Evolutionary conservation across 2,329 filamentous ascomycete species (phyloP).

Genomic region (Zymoseptoria ardabiliae): DNA sequence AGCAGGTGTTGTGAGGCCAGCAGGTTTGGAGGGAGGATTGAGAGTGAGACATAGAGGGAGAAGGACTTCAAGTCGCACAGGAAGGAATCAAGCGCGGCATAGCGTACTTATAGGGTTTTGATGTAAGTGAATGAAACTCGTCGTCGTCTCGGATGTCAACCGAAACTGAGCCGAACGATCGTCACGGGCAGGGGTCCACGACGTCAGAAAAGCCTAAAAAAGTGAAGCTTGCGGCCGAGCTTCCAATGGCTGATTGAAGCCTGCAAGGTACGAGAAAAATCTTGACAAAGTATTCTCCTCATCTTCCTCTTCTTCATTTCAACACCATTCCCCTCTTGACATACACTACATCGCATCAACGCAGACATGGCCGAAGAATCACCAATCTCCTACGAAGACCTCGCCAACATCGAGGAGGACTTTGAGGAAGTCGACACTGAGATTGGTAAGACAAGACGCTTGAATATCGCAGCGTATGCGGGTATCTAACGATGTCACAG

Average conservation of each 20-base stretch:
- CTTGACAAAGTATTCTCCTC: not conserved
- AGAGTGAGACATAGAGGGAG: not conserved
- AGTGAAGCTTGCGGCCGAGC: not conserved
- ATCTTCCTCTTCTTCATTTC: not conserved
- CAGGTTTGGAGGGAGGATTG: slow-evolving; percentile 16
- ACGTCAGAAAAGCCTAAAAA: not conserved
- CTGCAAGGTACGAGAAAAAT: not conserved
- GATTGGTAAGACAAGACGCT: slow-evolving; percentile 55
- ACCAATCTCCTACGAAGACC: slow-evolving; percentile 61
- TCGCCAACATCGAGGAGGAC: slow-evolving; percentile 71
- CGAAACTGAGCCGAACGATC: not conserved
- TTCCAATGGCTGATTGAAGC: not conserved
- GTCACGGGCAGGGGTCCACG: not conserved
- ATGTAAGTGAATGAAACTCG: not conserved
- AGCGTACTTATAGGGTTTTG: not conserved
- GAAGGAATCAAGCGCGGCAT: not conserved
- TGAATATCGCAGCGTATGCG: not conserved
- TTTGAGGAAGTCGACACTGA: slow-evolving; percentile 79
- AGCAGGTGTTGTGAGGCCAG: slow-evolving; percentile 29
- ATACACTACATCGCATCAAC: not conserved
- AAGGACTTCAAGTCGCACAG: not conserved
- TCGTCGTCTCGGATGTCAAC: not conserved
- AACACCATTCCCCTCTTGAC: not conserved
- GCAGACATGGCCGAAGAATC: slow-evolving; percentile 16
- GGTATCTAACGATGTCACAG: slow-evolving; percentile 12